A percentile compares a stretch with the other conserved stretches of the same genome.
Conservation (phyloP, 352 stramenopile species). For the Pilasporangium apinafurcum region DNA sequence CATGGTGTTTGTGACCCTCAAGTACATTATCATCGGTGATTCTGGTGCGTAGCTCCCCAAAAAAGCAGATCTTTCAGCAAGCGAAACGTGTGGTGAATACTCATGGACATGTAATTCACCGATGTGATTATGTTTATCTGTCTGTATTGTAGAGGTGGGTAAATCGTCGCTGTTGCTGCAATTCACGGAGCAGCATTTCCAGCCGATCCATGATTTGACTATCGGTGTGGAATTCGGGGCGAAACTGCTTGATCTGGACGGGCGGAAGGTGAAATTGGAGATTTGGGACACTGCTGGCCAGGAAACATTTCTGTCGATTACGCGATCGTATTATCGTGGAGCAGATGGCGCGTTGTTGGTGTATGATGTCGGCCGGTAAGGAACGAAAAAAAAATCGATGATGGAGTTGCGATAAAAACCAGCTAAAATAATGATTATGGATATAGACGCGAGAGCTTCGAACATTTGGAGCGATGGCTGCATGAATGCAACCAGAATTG, state of each 20-base stretch:
- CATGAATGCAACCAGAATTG: slow-evolving; percentile 84
- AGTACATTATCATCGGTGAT: slow-evolving; percentile 88
- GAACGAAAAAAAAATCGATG: not conserved
- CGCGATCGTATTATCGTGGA: slow-evolving; percentile 84
- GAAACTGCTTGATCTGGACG: slow-evolving; percentile 81
- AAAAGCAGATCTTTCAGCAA: not conserved
- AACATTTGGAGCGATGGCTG: slow-evolving; percentile 69
- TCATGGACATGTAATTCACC: not conserved
- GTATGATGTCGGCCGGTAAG: slow-evolving; percentile 70
- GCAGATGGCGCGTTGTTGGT: slow-evolving; percentile 85
- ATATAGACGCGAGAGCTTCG: slow-evolving; percentile 63
- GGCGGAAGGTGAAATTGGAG: slow-evolving; percentile 85
- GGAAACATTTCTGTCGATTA: slow-evolving; percentile 88
- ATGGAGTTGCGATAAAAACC: not conserved
- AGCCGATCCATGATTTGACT: slow-evolving; percentile 86
- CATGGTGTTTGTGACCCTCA: slow-evolving; percentile 88
- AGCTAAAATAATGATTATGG: not conserved
- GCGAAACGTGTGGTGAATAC: not conserved
- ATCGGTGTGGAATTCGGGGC: slow-evolving; percentile 90
- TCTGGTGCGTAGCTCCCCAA: slow-evolving; percentile 22
- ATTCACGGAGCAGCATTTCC: slow-evolving; percentile 89
- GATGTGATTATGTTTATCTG: not conserved
- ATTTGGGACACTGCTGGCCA: slow-evolving; percentile 91
- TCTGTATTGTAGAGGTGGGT: slow-evolving; percentile 57
- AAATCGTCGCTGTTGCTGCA: slow-evolving; percentile 89